Evolutionary conservation across 169 alveolate species (phyloP), one percentile per base, ranked within the genome.

Genomic region (Plasmodium coatneyi): DNA sequence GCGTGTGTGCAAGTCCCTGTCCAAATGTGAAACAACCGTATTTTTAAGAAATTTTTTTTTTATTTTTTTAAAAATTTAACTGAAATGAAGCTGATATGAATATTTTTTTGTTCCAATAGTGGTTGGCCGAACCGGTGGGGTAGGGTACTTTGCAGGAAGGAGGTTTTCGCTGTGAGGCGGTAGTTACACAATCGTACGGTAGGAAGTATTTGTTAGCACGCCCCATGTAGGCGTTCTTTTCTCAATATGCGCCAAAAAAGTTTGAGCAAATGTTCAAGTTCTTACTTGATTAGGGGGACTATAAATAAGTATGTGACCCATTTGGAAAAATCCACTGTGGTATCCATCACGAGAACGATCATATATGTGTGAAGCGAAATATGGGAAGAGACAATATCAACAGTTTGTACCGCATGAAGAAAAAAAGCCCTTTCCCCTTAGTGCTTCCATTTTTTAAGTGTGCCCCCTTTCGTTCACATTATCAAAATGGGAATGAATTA

Each of bases 31-130:
- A 70, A 83, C 14, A 83, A 82, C 56, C 49, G 72, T 80, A 80
- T 80, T 80, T 79, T 79, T 41, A 79, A 81, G 71, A 81, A 81
- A 54, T n/a, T 32, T 25, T 25, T 25, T 25, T 46, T 56, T 4
- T 12, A 10, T 30, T 30, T 28, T 80, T 82, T 82, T 82, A 82
- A 82, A 56, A 56, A 82, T 82, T 82, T 19, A 82, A 82, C 81
- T 82, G 91, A 60, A 76, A 82, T 82, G 80, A 82, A 70, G 71
- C 34, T 56, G 16, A 82, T 66, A 60, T 82, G 70, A 82, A 46
- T 54, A 82, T 82, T 82, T 82, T 82, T 82, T 82, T 82, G 91
- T 82, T 32, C 52, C 34, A 82, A 82, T 22, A 66, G n/a, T 66
- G 36, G 16, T 25, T 66, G 36, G 14, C 28, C n/a, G 19, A 10